These are phyloP conservation scores for Botrytis galanthina DNA, from an alignment of 2,329 filamentous ascomycete species.

Conservation along the genomic window DNA sequence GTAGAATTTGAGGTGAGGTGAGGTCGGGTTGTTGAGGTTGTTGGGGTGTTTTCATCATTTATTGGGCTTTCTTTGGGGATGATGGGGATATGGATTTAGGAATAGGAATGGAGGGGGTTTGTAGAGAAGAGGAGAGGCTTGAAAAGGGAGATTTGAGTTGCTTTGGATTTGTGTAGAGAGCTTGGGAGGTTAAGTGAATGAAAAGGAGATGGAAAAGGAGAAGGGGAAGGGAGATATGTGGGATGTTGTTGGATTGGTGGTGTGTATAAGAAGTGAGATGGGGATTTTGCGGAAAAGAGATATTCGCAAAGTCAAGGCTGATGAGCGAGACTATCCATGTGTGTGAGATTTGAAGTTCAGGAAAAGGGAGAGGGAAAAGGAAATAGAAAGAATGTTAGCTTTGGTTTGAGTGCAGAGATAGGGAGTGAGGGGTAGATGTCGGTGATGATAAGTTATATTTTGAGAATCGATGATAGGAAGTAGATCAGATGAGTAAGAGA, in stretches of 20 bases:
- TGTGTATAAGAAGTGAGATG: background rate
- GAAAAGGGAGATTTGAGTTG: background rate
- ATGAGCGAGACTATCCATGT: background rate
- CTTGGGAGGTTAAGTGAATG: background rate
- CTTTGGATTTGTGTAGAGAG: background rate
- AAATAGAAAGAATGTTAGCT: background rate
- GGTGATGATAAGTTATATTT: background rate
- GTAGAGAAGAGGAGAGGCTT: background rate
- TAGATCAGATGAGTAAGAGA: background rate
- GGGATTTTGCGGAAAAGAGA: background rate
- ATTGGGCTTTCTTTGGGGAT: too few species aligned
- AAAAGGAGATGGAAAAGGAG: background rate
- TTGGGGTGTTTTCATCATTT: too few species aligned
- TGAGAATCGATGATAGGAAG: background rate
- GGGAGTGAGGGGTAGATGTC: background rate
- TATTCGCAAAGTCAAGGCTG: fast-evolving
- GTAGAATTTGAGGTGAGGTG: too few species aligned
- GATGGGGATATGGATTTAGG: too few species aligned
- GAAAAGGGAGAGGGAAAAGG: too few species aligned
- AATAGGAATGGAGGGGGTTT: background rate
- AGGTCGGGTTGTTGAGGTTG: too few species aligned
- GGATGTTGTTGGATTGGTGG: background rate
- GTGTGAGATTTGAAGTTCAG: background rate
- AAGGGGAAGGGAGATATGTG: background rate
- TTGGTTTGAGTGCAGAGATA: background rate